Base-by-base conservation (phyloP, 805 yeast genomes). In the Vanderwaltozyma yarrowii region DNA sequence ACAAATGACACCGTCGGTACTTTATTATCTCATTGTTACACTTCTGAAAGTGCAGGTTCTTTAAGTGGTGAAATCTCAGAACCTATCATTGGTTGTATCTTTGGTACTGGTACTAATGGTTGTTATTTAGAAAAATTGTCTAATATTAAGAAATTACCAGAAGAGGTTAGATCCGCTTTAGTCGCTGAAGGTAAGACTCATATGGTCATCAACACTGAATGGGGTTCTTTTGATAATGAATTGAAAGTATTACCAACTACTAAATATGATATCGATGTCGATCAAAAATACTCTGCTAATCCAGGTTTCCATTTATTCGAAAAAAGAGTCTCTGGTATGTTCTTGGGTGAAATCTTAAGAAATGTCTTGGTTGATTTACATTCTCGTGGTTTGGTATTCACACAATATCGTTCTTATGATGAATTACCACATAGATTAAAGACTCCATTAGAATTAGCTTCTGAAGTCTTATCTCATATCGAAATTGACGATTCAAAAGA, bases 1-100 rank as follows among this genome's bases (percentile, higher is more conserved):
- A 94, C 95, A 20, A 89, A 89, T 59, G 98, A 89, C 58, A 92
- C 97, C 1, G 95, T 87, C 14, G 97, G 98, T 31, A 88, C 97
- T 11, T 70, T 89, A 44, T 67, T 89, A 54, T 79, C 95, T 9
- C 78, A 95, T 51, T 80, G 96, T 20, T 89, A 89, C 63, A 67
- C 84, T 4, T 75, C 84, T 26, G 56, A 52, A 11, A 45, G 51
- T 20, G 66, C 72, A 36, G 65, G 63, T 13, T 58, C 66, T 35
- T 70, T 76, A 28, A 38, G 57, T 2, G 71, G 78, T 43, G 72
- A 79, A 36, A 77, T 76, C 42, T 76, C 92, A 34, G 78, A 76
- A 40, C 84, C 96, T 9, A 72, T 82, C 8, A 69, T 88, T 47
- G 97, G 98, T 35, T 78, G 88, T 44, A 89, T 89, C 45, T 85